Base-by-base conservation (phyloP, 805 yeast species). In the Brettanomyces bruxellensis region DNA sequence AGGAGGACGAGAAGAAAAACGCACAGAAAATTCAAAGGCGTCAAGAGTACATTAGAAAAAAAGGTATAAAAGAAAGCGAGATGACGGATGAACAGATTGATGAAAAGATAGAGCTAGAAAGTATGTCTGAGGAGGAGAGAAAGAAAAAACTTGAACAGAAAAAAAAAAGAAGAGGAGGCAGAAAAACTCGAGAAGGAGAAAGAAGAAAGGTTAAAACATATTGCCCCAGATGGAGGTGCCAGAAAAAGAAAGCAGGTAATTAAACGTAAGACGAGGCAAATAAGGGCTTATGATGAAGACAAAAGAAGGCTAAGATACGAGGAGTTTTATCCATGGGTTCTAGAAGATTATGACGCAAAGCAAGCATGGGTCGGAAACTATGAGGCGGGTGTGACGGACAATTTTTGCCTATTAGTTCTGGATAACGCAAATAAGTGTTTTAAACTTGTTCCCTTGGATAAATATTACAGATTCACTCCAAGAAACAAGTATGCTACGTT, bases 281-380 rank as follows among this genome's bases (percentile, higher is more conserved):
- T 88, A 18, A 81, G 76, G 54, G 76, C 83, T 25, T 79, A 87
- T 61, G 88, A 88, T 58, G 98, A 90, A 55, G 78, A 78, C 7
- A 90, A 87, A 50, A 76, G 91, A 51, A 83, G 80, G 59, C 70
- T 93, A 51, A 74, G 98, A 60, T 93, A 91, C 61, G 99, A 93
- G 67, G 99, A 93, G 66, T 87, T 83, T 62, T 91, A 86, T 57
- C 99, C 99, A 0, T 93, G 99, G 99, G 95, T 93, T 14, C 70
- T 93, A 73, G 99, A 93, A 67, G 99, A 93, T 66, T 91, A 86
- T 62, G 96, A 89, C 58, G 96, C 95, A 41, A 75, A 78, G 50
- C 91, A 93, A 60, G 91, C 95, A 0, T 93, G 87, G 85, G 97
- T 90, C 18, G 96, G 98, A 35, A 85, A 83, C 55, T 93, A 87